Percentiles rank a stretch among this genome's conserved stretches.
Conservation (phyloP, 2,329 filamentous ascomycete genomes). For the Xylariaceae sp. region DNA sequence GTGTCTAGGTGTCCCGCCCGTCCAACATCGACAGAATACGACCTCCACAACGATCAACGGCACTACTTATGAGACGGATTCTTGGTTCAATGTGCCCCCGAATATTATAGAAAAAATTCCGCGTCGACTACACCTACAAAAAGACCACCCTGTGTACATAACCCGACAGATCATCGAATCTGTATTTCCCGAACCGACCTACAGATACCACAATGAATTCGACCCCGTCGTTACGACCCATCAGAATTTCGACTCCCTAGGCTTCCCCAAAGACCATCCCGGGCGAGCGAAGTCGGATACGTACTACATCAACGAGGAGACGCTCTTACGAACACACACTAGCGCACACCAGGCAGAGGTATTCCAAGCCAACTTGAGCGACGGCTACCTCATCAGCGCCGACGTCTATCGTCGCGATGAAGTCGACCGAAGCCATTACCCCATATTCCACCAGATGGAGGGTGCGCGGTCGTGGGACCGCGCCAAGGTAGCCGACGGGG, state of each 20-base stretch:
- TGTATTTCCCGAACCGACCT: constrained; percentile 74
- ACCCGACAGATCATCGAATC: constrained; percentile 92
- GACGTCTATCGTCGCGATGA: constrained; percentile 96
- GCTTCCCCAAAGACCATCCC: constrained; percentile 85
- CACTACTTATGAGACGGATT: constrained; percentile 67
- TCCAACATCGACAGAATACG: constrained; percentile 30
- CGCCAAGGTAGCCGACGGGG: constrained; percentile 55
- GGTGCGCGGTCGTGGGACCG: constrained; percentile 89
- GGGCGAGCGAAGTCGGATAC: constrained; percentile 88
- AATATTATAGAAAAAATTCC: constrained; percentile 75
- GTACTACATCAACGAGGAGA: constrained; percentile 87
- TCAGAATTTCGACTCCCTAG: constrained; percentile 97
- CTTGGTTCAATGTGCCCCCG: constrained; percentile 82
- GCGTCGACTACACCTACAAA: constrained; percentile 84
- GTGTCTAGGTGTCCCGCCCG: constrained; percentile 8
- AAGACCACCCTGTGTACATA: constrained; percentile 86
- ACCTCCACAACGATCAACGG: constrained; percentile 61
- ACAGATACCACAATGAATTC: constrained; percentile 75
- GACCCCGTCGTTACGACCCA: constrained; percentile 80
- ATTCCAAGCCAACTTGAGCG: constrained; percentile 71
- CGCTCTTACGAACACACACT: constrained; percentile 89
- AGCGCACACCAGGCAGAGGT: constrained; percentile 88
- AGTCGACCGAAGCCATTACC: constrained; percentile 93
- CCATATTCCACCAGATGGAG: constrained; percentile 98
- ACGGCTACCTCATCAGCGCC: constrained; percentile 87